phyloP scores from a whole-genome alignment of 768 basidiomycete genomes.

The Podaxis mareebaensis region DNA sequence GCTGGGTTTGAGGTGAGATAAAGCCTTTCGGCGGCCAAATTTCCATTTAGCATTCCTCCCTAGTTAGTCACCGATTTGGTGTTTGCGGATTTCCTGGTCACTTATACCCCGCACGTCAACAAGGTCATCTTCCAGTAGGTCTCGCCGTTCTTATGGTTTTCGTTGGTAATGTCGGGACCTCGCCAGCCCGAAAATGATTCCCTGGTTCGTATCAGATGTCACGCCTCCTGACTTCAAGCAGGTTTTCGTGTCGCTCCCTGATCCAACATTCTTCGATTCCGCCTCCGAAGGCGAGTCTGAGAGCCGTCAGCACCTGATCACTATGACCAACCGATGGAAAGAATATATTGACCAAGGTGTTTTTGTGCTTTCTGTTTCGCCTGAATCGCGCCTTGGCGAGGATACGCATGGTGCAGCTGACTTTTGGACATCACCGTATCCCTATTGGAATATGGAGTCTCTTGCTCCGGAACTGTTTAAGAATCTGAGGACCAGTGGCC shows the following conservation, averaged over 20 bases:
- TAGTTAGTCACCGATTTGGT: constrained; percentile 93
- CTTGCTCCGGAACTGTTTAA: constrained; percentile 53
- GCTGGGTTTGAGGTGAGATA: constrained; percentile 84
- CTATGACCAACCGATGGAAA: constrained; percentile 73
- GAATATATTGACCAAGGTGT: constrained; percentile 65
- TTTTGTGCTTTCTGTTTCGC: constrained; percentile 73
- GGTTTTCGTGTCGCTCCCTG: constrained; percentile 58
- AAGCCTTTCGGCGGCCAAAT: not conserved
- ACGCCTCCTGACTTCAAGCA: constrained; percentile 80
- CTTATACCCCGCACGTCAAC: constrained; percentile 80
- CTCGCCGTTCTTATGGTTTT: not conserved
- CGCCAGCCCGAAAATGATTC: constrained; percentile 87
- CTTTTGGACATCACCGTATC: constrained; percentile 77
- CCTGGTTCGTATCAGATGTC: constrained; percentile 98
- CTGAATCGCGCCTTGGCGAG: constrained; percentile 55
- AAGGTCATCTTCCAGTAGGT: constrained; percentile 89
- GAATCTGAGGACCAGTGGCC: constrained; percentile 51
- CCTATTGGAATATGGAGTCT: constrained; percentile 73
- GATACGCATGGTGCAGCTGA: constrained; percentile 29
- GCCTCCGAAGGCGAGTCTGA: constrained; percentile 21
- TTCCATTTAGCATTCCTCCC: not conserved
- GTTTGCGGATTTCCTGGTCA: constrained; percentile 90
- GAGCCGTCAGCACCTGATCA: constrained; percentile 43
- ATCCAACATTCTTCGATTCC: constrained; percentile 61
- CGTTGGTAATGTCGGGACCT: not conserved